Conservation (phyloP, 2,329 filamentous ascomycete species). For the Zopfia rhizophila region DNA sequence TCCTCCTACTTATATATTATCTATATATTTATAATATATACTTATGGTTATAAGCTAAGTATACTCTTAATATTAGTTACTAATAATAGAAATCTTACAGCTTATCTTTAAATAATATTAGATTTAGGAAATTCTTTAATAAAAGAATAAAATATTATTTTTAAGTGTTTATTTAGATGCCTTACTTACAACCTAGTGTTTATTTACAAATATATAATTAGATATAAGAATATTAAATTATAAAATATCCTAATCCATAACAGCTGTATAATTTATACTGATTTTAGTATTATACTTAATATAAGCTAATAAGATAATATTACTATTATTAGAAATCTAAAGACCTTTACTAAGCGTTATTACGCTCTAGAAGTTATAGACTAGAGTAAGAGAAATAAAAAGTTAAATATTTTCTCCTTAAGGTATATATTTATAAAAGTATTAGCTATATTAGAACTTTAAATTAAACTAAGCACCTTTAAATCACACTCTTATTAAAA, state of each 20-base stretch:
- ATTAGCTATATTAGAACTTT: not conserved
- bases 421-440: conserved; percentile 31
- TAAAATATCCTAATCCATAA: conserved; percentile 23
- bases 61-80: too few relatives aligned
- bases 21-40: conserved; percentile 12
- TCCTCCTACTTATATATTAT: conserved; percentile 17
- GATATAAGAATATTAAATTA: conserved; percentile 27
- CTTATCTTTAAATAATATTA: conserved; percentile 19
- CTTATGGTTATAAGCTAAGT: too few relatives aligned
- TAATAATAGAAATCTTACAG: conserved; percentile 27
- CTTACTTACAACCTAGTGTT: conserved; percentile 16
- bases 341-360: conserved; percentile 14
- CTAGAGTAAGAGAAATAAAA: conserved; percentile 12
- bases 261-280: conserved; percentile 16
- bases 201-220: conserved; percentile 15
- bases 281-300: conserved; percentile 21
- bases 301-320: conserved; percentile 2
- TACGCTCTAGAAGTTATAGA: conserved; percentile 24
- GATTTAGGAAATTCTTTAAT: not conserved
- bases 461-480: too few relatives aligned
- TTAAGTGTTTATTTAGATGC: conserved; percentile 15
- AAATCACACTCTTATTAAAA: too few relatives aligned
- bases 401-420: conserved; percentile 28
- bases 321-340: conserved; percentile 18
- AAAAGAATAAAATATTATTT: not conserved